Percentiles rank a stretch among this genome's conserved stretches.
Conservation (phyloP, 306 rosid genomes). For the Phaseolus lunatus region DNA sequence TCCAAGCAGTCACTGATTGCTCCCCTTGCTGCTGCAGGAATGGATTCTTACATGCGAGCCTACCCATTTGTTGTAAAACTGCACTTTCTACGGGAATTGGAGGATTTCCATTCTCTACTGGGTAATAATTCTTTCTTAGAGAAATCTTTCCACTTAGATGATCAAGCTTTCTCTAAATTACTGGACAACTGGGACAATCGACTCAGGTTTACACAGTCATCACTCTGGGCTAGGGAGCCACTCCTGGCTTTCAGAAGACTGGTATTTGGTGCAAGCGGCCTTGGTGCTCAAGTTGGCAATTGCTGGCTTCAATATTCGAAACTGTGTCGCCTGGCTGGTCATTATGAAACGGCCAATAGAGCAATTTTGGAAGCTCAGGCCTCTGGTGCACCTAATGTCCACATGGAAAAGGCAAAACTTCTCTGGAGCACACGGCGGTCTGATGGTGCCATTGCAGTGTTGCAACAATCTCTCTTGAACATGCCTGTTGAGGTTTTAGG, state of each 20-base stretch:
- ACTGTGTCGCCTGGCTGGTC: conserved; percentile 95
- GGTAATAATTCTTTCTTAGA: conserved; percentile 84
- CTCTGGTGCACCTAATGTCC: conserved; percentile 88
- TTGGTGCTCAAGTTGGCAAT: conserved; percentile 87
- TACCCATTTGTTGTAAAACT: conserved; percentile 95
- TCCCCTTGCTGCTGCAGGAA: conserved; percentile 96
- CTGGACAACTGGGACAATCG: conserved; percentile 91
- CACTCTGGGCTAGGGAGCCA: conserved; percentile 98
- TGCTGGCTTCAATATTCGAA: conserved; percentile 99
- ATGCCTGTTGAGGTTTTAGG: conserved; percentile 87
- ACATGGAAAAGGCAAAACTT: conserved; percentile 91
- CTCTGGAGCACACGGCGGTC: conserved; percentile 93
- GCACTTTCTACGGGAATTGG: conserved; percentile 89
- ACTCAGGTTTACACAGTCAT: conserved; percentile 85
- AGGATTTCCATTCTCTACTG: conserved; percentile 85
- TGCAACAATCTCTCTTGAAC: conserved; percentile 89
- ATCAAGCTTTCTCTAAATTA: conserved; percentile 67
- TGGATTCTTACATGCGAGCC: conserved; percentile 95
- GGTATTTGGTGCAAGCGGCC: conserved; percentile 81
- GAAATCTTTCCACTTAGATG: conserved; percentile 70
- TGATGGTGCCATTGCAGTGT: conserved; percentile 91
- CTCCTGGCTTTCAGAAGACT: conserved; percentile 84
- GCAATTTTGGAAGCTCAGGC: conserved; percentile 95
- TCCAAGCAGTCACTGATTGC: conserved; percentile 94
- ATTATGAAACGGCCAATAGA: conserved; percentile 92